A percentile compares a stretch with the other conserved stretches of the same genome.
Evolutionary conservation across 306 rosid species (phyloP).

Genomic region (Leucaena leucocephala): DNA sequence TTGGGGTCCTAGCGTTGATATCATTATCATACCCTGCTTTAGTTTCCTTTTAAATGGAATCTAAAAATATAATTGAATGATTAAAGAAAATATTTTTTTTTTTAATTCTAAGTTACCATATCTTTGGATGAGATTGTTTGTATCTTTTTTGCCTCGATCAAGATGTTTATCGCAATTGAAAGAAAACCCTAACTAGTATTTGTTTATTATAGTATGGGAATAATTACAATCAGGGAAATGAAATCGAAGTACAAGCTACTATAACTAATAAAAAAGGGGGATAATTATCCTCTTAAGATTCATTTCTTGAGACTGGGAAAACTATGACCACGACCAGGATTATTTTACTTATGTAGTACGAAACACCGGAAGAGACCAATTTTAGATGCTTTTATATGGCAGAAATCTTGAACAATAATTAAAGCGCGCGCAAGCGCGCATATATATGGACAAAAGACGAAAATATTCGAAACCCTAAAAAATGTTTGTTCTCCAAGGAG

Average conservation of each 20-base stretch:
- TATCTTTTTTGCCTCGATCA: background rate
- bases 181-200: background rate
- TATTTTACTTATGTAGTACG: constrained; percentile 13
- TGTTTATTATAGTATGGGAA: background rate
- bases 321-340: constrained; percentile 15
- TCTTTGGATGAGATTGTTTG: constrained; percentile 3
- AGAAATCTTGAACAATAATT: constrained; percentile 29
- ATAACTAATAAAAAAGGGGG: background rate
- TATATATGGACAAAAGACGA: constrained; percentile 16
- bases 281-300: constrained; percentile 34
- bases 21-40: background rate
- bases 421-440: background rate
- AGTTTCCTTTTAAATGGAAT: background rate
- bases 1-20: background rate
- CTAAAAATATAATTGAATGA: background rate
- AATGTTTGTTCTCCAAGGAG: constrained; percentile 43
- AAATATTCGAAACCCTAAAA: constrained; percentile 36
- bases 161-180: background rate
- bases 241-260: background rate
- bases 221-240: background rate
- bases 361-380: constrained; percentile 36
- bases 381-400: constrained; percentile 47
- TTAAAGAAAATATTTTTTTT: background rate
- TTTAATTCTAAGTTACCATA: background rate
- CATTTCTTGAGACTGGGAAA: constrained; percentile 40